Evolutionary conservation across 495 filamentous ascomycete species (phyloP).

Genomic region (Trichoderma erinaceum): DNA sequence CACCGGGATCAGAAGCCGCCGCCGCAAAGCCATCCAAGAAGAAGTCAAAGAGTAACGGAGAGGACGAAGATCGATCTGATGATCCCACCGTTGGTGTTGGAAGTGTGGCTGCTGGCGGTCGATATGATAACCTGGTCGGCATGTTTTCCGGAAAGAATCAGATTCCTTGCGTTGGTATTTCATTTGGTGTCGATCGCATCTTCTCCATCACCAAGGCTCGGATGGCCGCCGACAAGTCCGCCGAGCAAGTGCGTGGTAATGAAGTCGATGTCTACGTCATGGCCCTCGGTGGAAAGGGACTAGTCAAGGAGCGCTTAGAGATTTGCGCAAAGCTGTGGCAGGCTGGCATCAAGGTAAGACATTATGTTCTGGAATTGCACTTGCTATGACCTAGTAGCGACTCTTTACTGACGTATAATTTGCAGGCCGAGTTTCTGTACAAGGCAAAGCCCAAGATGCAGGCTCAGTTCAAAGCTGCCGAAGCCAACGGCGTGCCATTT

Average conservation of each 20-base stretch:
- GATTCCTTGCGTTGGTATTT: conserved; percentile 90
- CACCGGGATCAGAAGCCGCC: conserved; percentile 36
- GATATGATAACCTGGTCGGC: conserved; percentile 88
- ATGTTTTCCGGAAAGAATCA: conserved; percentile 81
- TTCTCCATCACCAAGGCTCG: conserved; percentile 82
- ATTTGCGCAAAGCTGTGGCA: conserved; percentile 69
- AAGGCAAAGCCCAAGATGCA: conserved; percentile 75
- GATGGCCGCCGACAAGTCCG: conserved; percentile 52
- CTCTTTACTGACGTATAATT: conserved; percentile 1
- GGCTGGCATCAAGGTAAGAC: conserved; percentile 63
- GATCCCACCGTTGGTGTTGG: conserved; percentile 74
- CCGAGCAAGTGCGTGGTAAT: conserved; percentile 46
- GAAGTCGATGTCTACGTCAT: conserved; percentile 88
- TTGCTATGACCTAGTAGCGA: conserved; percentile 16
- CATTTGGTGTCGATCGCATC: conserved; percentile 92
- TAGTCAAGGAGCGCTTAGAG: conserved; percentile 74
- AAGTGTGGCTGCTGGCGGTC: conserved; percentile 67
- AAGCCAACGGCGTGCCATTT: conserved; percentile 63
- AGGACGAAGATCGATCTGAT: conserved; percentile 75
- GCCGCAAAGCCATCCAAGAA: conserved; percentile 52
- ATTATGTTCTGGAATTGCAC: background rate
- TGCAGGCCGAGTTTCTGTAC: conserved; percentile 65
- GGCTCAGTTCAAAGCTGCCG: conserved; percentile 75
- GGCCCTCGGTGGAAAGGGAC: conserved; percentile 80
- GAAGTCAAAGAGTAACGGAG: conserved; percentile 46